A percentile compares a stretch with the other conserved stretches of the same genome.
These are phyloP conservation scores for Echinochloa phyllopogon DNA, from an alignment of 176 grass and related monocot species.

Conservation along the genomic window DNA sequence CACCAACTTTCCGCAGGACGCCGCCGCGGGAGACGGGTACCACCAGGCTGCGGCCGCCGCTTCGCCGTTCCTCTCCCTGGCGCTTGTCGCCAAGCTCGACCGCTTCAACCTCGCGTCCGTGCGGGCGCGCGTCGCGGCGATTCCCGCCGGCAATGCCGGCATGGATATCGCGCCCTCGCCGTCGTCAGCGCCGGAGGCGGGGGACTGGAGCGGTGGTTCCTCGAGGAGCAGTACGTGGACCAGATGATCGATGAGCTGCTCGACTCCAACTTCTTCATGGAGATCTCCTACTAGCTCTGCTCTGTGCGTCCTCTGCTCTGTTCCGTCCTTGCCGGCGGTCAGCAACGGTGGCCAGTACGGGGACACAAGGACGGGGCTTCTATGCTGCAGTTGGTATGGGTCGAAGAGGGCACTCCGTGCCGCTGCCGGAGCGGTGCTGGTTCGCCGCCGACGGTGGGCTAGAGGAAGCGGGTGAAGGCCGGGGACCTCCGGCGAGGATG, in stretches of 20 bases:
- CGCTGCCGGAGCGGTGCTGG: too few relatives aligned
- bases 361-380: too few relatives aligned
- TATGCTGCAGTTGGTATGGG: too few relatives aligned
- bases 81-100: conserved; percentile 87
- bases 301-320: neutral
- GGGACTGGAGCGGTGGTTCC: conserved; percentile 50
- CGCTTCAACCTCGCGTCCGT: conserved; percentile 74
- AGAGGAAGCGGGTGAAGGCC: too few relatives aligned
- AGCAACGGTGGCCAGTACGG: too few relatives aligned
- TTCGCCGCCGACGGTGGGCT: too few relatives aligned
- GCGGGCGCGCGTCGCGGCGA: neutral
- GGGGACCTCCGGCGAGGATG: too few relatives aligned
- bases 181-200: neutral
- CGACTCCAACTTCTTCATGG: conserved; percentile 94
- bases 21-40: neutral
- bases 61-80: conserved; percentile 62
- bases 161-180: neutral
- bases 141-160: conserved; percentile 16
- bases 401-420: too few relatives aligned
- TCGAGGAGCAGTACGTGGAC: conserved; percentile 89
- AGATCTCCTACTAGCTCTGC: conserved; percentile 62
- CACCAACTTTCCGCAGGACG: conserved; percentile 78
- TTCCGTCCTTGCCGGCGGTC: too few relatives aligned
- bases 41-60: neutral
- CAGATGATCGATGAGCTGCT: conserved; percentile 99